Percentiles rank a stretch among this genome's conserved stretches.
Evolutionary conservation across 495 filamentous ascomycete species (phyloP).

Genomic region (Friedmanniomyces simplex): DNA sequence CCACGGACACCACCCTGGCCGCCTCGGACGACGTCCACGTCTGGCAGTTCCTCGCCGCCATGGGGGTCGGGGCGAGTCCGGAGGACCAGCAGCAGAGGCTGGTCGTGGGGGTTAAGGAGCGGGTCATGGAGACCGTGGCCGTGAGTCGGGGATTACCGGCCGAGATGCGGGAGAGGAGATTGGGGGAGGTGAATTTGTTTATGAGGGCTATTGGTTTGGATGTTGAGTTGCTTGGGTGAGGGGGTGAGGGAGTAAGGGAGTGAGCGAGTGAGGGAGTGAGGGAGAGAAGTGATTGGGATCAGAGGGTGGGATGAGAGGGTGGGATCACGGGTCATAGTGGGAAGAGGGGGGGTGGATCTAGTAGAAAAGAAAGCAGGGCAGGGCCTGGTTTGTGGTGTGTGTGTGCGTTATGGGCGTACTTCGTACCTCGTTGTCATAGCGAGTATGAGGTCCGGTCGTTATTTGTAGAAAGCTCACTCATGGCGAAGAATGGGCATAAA

Average conservation of each 20-base stretch:
- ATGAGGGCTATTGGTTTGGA: conserved; percentile 97
- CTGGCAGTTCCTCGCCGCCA: conserved; percentile 93
- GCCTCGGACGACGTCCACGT: conserved; percentile 66
- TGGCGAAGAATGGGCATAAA: too few species aligned
- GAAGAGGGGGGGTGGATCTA: too few species aligned
- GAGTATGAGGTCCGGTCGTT: too few species aligned
- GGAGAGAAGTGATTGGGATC: too few species aligned
- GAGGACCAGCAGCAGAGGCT: conserved; percentile 89
- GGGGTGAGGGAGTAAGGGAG: not conserved
- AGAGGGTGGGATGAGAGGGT: too few species aligned
- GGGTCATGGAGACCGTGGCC: conserved; percentile 89
- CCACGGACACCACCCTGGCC: conserved; percentile 58
- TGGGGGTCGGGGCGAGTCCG: conserved; percentile 82
- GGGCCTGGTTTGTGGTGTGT: too few species aligned
- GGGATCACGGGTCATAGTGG: too few species aligned
- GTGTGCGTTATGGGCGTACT: too few species aligned
- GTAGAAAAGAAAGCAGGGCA: too few species aligned
- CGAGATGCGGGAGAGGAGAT: conserved; percentile 67
- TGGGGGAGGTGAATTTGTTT: conserved; percentile 91
- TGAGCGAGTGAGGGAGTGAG: not conserved
- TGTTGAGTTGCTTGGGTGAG: conserved; percentile 79
- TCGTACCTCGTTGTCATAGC: too few species aligned
- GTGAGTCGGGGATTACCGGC: conserved; percentile 79
- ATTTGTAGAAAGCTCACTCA: too few species aligned
- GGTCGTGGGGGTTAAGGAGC: conserved; percentile 92